Evolutionary conservation across 768 basidiomycete species (phyloP), one percentile per base, ranked within the genome.

Genomic region (Naganishia randhawae): DNA sequence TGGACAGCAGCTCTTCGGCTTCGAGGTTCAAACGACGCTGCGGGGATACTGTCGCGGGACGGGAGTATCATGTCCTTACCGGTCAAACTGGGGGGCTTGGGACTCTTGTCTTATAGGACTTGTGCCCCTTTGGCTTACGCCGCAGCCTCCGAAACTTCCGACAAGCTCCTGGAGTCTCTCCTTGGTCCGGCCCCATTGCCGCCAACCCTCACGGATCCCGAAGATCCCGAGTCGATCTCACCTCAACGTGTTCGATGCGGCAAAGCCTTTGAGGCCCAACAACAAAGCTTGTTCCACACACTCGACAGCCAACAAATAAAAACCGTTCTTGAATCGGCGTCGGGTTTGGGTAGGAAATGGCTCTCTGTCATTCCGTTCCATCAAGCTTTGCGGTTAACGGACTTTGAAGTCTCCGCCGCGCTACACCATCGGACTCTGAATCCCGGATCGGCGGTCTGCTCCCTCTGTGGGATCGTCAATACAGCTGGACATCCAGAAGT

Each of bases 121-220:
- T 64, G 63, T 50, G 63, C 63, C n/a, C 63, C 63, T 27, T 13
- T 50, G 10, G 63, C 63, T 8, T 64, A 50, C 32, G 63, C 63
- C 2, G 63, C 63, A 1, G 63, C 63, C 22, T 50, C 63, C 27
- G 63, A 64, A 48, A 35, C 63, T 22, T 64, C 63, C 29, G 57
- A 62, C 37, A 32, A 41, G 32, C n/a, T 62, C 6, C 57, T 62
- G 3, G 19, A 19, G 19, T 19, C 53, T 9, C 55, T 61, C 13
- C 33, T 33, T 10, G 55, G 55, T 16, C 55, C 11, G 11, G 14
- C 57, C 7, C 22, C 37, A 2, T 8, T 9, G 25, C 37, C 33
- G 7, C 57, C 57, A 5, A n/a, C 8, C 1, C 37, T 62, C 2
- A 25, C 35, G 25, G 57, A 62, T 35, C 33, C 37, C 19, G 35